Conservation (phyloP, 257 asterid genomes). For the Henckelia pumila region DNA sequence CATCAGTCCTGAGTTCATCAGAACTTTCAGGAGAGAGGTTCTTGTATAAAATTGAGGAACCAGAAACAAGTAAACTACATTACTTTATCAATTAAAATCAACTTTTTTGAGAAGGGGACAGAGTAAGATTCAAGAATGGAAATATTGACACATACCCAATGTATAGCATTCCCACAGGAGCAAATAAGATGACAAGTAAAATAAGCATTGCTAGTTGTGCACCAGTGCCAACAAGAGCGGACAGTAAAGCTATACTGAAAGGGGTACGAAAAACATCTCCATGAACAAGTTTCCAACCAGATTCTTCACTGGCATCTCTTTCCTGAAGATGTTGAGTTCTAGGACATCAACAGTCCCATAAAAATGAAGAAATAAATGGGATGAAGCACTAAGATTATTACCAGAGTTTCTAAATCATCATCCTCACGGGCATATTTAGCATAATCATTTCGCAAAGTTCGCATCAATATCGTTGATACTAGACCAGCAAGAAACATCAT, state of each 20-base stretch:
- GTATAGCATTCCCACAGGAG: slow-evolving; percentile 58
- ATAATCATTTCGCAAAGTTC: slow-evolving; percentile 60
- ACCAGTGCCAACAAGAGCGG: slow-evolving; percentile 68
- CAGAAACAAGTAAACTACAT: not conserved
- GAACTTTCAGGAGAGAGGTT: not conserved
- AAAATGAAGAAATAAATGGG: not conserved
- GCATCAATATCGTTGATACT: slow-evolving; percentile 66
- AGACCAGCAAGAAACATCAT: slow-evolving; percentile 65
- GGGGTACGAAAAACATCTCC: slow-evolving; percentile 64
- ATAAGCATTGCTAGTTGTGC: slow-evolving; percentile 56
- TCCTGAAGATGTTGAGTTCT: slow-evolving; percentile 38
- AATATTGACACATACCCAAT: slow-evolving; percentile 42
- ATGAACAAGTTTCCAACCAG: slow-evolving; percentile 72
- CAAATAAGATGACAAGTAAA: slow-evolving; percentile 54
- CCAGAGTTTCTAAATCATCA: slow-evolving; percentile 64
- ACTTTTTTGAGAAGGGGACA: not conserved
- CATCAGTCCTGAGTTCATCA: too few relatives aligned
- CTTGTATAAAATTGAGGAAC: not conserved
- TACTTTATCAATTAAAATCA: not conserved
- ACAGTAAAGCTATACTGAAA: slow-evolving; percentile 40
- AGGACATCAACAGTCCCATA: not conserved
- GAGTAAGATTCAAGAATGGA: not conserved
- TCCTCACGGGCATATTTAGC: slow-evolving; percentile 69
- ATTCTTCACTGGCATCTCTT: slow-evolving; percentile 64
- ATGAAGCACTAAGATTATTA: slow-evolving; percentile 16